phyloP scores from a whole-genome alignment of 1,139 yeast species.

The Pichia sp. region DNA sequence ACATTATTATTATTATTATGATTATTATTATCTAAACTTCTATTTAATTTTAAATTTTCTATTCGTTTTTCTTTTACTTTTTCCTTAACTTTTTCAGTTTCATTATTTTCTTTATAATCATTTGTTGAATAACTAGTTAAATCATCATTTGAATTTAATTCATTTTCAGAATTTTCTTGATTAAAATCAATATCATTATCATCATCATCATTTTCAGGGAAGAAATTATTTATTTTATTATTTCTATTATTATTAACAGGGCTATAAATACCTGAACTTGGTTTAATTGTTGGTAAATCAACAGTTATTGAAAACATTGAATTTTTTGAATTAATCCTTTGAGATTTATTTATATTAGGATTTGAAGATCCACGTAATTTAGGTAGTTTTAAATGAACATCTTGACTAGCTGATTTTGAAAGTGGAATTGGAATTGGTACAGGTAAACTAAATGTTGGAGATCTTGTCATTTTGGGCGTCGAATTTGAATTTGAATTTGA shows the following conservation, averaged over 20 bases:
- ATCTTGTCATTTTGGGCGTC: no score
- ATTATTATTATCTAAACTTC: no score
- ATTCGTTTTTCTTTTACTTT: no score
- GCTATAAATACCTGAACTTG: conserved; percentile 10
- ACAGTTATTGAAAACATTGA: conserved; percentile 7
- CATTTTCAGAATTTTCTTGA: not conserved
- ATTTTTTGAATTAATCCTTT: not conserved
- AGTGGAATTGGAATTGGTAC: no score
- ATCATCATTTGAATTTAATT: not conserved
- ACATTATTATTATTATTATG: no score
- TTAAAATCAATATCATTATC: not conserved
- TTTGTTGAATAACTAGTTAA: not conserved
- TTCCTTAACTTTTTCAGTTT: not conserved
- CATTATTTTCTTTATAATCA: not conserved
- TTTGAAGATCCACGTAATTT: no score
- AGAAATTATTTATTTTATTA: not conserved
- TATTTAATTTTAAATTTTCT: no score
- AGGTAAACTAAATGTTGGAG: no score
- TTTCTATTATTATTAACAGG: conserved; percentile 1
- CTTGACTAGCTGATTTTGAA: no score
- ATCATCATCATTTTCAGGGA: not conserved
- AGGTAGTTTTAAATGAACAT: no score
- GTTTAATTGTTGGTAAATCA: conserved; percentile 12
- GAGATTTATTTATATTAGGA: no score
- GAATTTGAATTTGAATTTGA: no score